Base-by-base conservation (phyloP, 306 rosid genomes). In the Rubus idaeus region DNA sequence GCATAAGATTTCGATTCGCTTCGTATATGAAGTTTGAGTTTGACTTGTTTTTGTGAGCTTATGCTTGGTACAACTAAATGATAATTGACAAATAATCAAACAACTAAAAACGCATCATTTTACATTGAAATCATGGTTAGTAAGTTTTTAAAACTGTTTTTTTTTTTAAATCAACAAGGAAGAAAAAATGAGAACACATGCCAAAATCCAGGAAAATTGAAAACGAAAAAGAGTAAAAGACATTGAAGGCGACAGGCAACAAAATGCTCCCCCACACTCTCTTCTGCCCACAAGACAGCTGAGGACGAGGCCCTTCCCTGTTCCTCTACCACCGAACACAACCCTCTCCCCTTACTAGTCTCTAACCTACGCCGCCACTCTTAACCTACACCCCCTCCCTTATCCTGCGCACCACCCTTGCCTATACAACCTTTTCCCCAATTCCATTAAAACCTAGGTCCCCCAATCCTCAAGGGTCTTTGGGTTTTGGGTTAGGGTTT, bases 321-420 rank as follows among this genome's bases (percentile, higher is more conserved):
- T 86, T 88, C 88, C 94, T 90, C 90, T 67, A 76, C 96, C 82
- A 81, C 93, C 96, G 85, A 88, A 85, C 97, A 90, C 87, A 20
- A 75, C 70, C 77, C 77, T 73, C 73, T 84, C 61, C 65, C 76
- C 77, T 30, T 30, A 30, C 35, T 30, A 30, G 35, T 30, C 8
- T 53, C 78, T 69, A 69, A 6, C 53, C 13, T 57, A 35, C 72
- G 86, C 90, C 41, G 5, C 51, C 1, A 37, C 52, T 41, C 66
- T 21, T 68, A 73, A 10, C 60, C 51, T 53, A 12, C 81, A 13
- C 63, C 10, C 75, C 73, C 58, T 45, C 23, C 56, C 51, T 78
- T 82, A 86, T 17, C 82, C 68, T 85, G 41, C 84, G 88, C 89
- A 10, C 58, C 64, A 14, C 20, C 80, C 17, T 4, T 6, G 5